Evolutionary conservation across 306 rosid genomes (phyloP), one percentile per base, ranked within the genome.

Genomic region (Dalbergia oliveri): DNA sequence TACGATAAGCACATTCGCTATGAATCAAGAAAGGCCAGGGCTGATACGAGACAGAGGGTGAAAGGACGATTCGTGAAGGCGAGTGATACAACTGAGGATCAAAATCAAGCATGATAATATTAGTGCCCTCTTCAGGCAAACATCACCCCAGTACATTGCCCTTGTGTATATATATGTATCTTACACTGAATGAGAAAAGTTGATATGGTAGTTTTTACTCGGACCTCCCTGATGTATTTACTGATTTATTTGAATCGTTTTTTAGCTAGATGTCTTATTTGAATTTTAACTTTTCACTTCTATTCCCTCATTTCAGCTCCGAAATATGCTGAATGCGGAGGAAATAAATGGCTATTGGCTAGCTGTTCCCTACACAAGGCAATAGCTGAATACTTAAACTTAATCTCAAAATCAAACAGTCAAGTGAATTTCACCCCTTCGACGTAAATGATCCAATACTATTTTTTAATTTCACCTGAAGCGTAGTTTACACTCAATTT

Each of bases 21-120:
- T 45, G 87, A 84, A 62, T 86, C 91, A 43, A 86, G 91, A 59
- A 86, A 88, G 82, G 87, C 78, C 31, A 82, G 87, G 73, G 89
- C 91, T 72, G 87, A 86, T 66, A 78, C 83, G 61, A 79, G 89
- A 57, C 76, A 83, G 65, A 69, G 89, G 58, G 89, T 86, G 69
- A 86, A 66, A 80, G 89, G 87, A 57, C 69, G 89, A 60, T 86
- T 86, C 57, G 89, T 86, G 63, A 86, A 83, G 81, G 85, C 85
- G 47, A 62, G 34, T 79, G 85, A 79, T 79, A 11, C 83, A 59
- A 5, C 12, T 35, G 81, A 75, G 76, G 59, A 44, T 65, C 73
- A n/a, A 54, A 54, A 54, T 15, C 23, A 58, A 37, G 73, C 16
- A 9, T 56, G 61, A 77, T 58, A 35, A 62, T 58, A 35, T 62